phyloP scores from a whole-genome alignment of 345 rosid species.

The Sapria himalayana region DNA sequence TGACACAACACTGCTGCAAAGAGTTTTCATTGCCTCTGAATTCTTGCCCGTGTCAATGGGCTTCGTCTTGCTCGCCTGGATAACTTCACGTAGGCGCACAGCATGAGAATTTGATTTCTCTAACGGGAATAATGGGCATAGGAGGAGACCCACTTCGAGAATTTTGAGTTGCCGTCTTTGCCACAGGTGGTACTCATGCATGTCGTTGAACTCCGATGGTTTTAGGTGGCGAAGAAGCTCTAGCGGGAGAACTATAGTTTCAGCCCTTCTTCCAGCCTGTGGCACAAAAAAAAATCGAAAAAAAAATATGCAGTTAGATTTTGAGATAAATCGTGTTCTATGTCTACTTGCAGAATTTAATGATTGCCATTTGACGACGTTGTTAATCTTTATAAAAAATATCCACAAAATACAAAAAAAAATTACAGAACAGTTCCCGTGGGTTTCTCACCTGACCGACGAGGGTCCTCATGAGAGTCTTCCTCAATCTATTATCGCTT shows the following conservation, averaged over 20 bases:
- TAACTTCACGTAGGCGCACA: slow-evolving; percentile 34
- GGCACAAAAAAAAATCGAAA: too few species aligned
- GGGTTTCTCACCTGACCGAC: slow-evolving; percentile 95
- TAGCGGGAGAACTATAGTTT: slow-evolving; percentile 69
- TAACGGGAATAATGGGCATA: slow-evolving; percentile 40
- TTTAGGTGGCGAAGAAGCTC: slow-evolving; percentile 79
- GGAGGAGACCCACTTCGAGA: slow-evolving; percentile 57
- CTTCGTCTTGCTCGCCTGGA: slow-evolving; percentile 24
- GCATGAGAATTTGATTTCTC: slow-evolving; percentile 45
- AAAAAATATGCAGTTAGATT: too few species aligned
- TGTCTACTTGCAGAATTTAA: too few species aligned
- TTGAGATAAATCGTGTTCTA: too few species aligned
- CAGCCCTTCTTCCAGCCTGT: slow-evolving; percentile 63
- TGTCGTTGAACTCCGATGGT: slow-evolving; percentile 53
- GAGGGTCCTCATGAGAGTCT: slow-evolving; percentile 68
- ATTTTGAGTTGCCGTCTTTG: slow-evolving; percentile 65
- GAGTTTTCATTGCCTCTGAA: slow-evolving; percentile 48
- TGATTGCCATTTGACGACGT: too few species aligned
- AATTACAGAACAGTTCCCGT: too few species aligned
- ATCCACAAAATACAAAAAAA: too few species aligned
- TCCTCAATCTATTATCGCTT: slow-evolving; percentile 61
- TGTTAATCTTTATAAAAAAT: too few species aligned
- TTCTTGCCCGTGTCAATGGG: slow-evolving; percentile 43
- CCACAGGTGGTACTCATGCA: slow-evolving; percentile 59
- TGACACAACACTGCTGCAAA: slow-evolving; percentile 48